Evolutionary conservation across 179 eudicot genomes (phyloP).

Genomic region (Actinidia arguta): DNA sequence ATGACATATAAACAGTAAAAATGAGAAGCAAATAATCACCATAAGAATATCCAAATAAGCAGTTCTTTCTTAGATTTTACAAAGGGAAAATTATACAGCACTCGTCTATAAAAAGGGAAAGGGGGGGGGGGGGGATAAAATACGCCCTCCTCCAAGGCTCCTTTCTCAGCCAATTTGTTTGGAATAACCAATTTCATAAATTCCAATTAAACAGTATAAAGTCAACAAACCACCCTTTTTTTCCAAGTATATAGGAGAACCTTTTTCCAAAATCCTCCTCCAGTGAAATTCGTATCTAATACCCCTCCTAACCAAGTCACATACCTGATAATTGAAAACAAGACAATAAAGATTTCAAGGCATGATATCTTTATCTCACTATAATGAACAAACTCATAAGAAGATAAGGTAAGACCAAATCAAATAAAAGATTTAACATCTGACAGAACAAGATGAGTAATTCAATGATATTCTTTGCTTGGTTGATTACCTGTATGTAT

Average conservation of each 20-base stretch:
- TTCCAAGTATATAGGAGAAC: neutral
- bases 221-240: neutral
- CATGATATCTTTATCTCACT: neutral
- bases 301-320: neutral
- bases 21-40: neutral
- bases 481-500: too few species aligned
- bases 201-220: neutral
- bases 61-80: neutral
- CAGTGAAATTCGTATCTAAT: neutral
- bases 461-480: too few species aligned
- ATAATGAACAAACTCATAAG: neutral
- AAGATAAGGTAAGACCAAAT: neutral
- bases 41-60: neutral
- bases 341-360: neutral
- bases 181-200: neutral
- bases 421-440: neutral
- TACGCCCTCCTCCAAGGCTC: neutral
- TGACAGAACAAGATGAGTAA: neutral
- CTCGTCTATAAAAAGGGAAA: neutral
- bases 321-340: neutral
- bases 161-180: neutral
- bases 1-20: neutral
- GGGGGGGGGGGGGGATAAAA: neutral
- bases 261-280: neutral
- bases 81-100: neutral